Base-by-base conservation (phyloP, 495 filamentous ascomycete species). In the Corynascus novoguineensis region DNA sequence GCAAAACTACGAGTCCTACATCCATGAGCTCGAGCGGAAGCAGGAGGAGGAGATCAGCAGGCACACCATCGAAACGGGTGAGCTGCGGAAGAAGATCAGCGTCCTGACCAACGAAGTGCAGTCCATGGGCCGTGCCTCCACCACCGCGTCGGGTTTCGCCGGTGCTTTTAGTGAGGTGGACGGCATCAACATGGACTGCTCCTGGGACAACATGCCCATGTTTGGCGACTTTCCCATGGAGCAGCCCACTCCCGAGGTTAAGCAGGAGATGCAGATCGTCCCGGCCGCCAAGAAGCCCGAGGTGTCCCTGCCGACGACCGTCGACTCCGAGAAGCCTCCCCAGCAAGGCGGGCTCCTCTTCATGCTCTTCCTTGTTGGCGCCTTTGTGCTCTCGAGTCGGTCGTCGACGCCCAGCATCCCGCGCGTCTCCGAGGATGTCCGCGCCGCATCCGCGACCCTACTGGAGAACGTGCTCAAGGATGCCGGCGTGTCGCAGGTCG, bases 11-110 rank as follows among this genome's bases (percentile, higher is more conserved):
- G 78, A 86, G 57, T 80, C 87, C 47, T 88, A 88, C 73, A 83
- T 92, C 61, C 81, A 89, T 62, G 81, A 76, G 57, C 75, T 96
- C 60, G 84, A 86, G 63, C 78, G 86, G 66, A 89, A 97, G 72
- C 95, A 95, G 74, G 89, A 96, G 69, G 90, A 96, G 66, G 80
- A 96, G 71, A 88, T 97, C 64, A 81, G 86, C 60, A 78, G 78
- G 25, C 90, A 98, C 75, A 97, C 92, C 48, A 81, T 93, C 65
- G 95, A 98, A 80, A 95, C 88, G 14, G 89, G 88, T 49, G 89
- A 96, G 52, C 82, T 98, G 70, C 89, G 93, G 68, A 96, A 95
- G 86, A 95, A 93, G 81, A 86, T 96, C 76, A 86, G 84, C 66
- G 85, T 90, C 61, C 81, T 97, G 58, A 87, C 84, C 65, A 89